Percentiles rank a stretch among this genome's conserved stretches.
These are phyloP conservation scores for Fusarium secorum DNA, from an alignment of 2,329 filamentous ascomycete species.

Conservation along the genomic window DNA sequence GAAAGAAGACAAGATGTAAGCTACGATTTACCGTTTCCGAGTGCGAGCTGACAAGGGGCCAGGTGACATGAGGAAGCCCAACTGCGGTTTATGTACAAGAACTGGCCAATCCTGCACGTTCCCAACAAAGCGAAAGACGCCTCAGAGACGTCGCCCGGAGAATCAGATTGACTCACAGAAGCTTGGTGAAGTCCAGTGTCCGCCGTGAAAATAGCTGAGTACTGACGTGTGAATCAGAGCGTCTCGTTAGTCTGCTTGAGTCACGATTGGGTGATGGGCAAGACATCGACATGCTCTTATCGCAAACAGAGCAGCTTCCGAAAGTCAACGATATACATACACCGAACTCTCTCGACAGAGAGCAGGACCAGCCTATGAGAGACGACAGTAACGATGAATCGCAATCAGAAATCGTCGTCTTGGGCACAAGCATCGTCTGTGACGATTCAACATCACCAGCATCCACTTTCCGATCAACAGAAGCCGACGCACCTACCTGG, in stretches of 20 bases:
- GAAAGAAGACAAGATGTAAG: background rate
- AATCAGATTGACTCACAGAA: background rate
- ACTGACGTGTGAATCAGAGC: background rate
- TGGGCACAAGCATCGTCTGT: fast-evolving
- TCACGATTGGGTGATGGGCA: background rate
- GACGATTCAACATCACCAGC: background rate
- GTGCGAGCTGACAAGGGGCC: fast-evolving
- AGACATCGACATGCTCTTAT: background rate
- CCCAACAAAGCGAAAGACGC: background rate
- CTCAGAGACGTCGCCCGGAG: background rate
- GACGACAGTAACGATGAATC: background rate
- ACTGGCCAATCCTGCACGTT: background rate
- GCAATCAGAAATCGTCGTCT: background rate
- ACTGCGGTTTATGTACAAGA: background rate
- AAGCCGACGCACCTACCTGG: fast-evolving
- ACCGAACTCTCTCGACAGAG: background rate
- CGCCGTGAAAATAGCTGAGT: background rate
- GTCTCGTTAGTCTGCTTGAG: background rate
- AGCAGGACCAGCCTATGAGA: background rate
- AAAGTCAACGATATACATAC: background rate
- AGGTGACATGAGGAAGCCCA: background rate
- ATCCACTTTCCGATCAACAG: background rate
- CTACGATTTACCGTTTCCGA: fast-evolving
- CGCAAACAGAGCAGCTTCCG: background rate
- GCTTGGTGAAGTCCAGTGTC: background rate